Conservation (phyloP, 2,329 filamentous ascomycete species). For the Beauveria australis region DNA sequence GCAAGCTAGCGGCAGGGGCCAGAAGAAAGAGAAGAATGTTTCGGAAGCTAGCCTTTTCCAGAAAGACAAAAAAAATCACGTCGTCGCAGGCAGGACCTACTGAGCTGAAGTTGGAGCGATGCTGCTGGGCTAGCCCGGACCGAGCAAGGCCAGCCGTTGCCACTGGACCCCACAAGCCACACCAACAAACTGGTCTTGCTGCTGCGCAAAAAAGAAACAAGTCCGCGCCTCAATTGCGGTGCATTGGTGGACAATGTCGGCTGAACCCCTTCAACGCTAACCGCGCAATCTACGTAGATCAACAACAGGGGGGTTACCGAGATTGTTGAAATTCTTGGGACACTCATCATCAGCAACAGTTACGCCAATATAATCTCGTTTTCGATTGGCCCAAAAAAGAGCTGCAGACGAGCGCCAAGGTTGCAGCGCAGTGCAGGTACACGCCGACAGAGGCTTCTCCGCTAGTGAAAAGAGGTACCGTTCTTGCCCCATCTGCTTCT, state of each 20-base stretch:
- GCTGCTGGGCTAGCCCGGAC: background rate
- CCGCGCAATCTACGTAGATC: constrained; percentile 2
- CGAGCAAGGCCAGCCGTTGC: background rate
- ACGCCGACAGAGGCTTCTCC: no score
- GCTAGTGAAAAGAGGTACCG: no score
- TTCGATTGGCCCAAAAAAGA: no score
- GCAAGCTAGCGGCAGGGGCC: background rate
- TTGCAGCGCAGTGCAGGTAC: background rate
- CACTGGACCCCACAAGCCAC: background rate
- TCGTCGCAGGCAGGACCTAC: background rate
- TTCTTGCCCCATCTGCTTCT: background rate
- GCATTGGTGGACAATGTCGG: background rate
- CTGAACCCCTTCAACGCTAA: constrained; percentile 8
- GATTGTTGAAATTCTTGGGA: background rate
- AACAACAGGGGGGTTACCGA: background rate
- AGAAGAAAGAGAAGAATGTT: background rate
- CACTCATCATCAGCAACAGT: no score
- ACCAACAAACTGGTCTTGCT: no score
- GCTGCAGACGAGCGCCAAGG: background rate
- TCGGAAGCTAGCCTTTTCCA: background rate
- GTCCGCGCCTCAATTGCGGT: no score
- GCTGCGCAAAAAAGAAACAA: no score
- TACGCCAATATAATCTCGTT: background rate
- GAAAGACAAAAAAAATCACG: background rate
- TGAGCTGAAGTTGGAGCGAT: background rate